Conservation (phyloP, 169 alveolate genomes). For the Eimeria maxima region DNA sequence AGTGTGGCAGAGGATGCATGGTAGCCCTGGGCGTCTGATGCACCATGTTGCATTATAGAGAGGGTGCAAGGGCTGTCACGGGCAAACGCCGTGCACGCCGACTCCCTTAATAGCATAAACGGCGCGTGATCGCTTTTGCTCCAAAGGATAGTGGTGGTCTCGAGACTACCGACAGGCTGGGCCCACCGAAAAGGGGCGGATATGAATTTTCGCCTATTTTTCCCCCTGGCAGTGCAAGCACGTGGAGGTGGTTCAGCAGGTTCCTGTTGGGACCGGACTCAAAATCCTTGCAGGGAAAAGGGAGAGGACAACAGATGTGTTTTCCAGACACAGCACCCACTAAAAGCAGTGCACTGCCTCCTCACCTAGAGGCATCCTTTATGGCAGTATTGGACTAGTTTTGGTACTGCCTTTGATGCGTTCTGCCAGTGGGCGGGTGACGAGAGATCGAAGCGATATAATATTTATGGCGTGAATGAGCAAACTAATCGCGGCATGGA, state of each 20-base stretch:
- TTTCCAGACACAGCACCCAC: not conserved
- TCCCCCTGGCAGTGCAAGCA: not conserved
- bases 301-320: not conserved
- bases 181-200: not conserved
- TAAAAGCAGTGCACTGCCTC: not conserved
- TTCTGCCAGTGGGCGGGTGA: not conserved
- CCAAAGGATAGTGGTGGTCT: not conserved
- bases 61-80: not conserved
- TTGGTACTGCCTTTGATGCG: too few species aligned
- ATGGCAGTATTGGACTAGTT: not conserved
- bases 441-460: too few species aligned
- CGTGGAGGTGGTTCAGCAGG: not conserved
- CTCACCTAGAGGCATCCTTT: not conserved
- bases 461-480: not conserved
- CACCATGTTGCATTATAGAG: not conserved
- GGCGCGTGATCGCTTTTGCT: not conserved
- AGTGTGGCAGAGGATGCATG: not conserved
- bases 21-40: too few species aligned
- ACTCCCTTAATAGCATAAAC: not conserved
- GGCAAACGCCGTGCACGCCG: not conserved
- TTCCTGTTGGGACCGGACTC: not conserved
- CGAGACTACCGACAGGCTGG: not conserved
- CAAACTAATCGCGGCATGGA: too few species aligned
- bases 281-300: not conserved
- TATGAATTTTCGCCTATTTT: not conserved